Evolutionary conservation across 352 stramenopile genomes (phyloP).

Genomic region (Globisporangium nunn): DNA sequence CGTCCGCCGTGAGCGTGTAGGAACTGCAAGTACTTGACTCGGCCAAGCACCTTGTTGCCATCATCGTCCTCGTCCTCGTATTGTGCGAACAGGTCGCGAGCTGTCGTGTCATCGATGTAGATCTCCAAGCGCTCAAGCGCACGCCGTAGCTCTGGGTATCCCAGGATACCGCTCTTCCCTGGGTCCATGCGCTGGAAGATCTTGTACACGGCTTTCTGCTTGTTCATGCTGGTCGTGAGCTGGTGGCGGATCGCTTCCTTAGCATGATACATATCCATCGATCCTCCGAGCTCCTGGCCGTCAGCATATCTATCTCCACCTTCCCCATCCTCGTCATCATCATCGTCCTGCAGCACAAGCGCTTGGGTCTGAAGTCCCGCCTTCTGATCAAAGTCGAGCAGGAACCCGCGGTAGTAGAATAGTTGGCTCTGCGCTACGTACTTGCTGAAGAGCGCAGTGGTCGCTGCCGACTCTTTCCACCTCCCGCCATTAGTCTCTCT

Average conservation of each 20-base stretch:
- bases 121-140: slow-evolving; percentile 55
- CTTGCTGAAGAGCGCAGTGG: slow-evolving; percentile 27
- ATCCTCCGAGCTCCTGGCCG: background rate
- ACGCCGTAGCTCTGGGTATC: slow-evolving; percentile 51
- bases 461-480: slow-evolving; percentile 31
- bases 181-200: slow-evolving; percentile 52
- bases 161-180: slow-evolving; percentile 39
- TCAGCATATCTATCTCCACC: slow-evolving; percentile 2
- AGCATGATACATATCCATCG: slow-evolving; percentile 38
- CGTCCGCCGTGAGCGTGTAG: slow-evolving; percentile 53
- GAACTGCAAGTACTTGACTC: slow-evolving; percentile 57
- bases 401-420: slow-evolving; percentile 64
- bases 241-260: slow-evolving; percentile 43
- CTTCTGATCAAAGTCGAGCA: slow-evolving; percentile 55
- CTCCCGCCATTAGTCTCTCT: slow-evolving; percentile 22
- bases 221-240: slow-evolving; percentile 29
- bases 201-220: slow-evolving; percentile 56
- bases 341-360: slow-evolving; percentile 57
- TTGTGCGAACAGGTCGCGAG: slow-evolving; percentile 28
- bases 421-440: slow-evolving; percentile 42
- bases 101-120: slow-evolving; percentile 26
- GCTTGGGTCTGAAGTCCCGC: slow-evolving; percentile 39
- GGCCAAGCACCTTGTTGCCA: slow-evolving; percentile 25
- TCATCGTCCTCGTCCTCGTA: slow-evolving; percentile 56
- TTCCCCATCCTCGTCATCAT: slow-evolving; percentile 11